These are phyloP conservation scores for Bruguiera sexangula DNA, from an alignment of 345 rosid species.

Conservation along the genomic window DNA sequence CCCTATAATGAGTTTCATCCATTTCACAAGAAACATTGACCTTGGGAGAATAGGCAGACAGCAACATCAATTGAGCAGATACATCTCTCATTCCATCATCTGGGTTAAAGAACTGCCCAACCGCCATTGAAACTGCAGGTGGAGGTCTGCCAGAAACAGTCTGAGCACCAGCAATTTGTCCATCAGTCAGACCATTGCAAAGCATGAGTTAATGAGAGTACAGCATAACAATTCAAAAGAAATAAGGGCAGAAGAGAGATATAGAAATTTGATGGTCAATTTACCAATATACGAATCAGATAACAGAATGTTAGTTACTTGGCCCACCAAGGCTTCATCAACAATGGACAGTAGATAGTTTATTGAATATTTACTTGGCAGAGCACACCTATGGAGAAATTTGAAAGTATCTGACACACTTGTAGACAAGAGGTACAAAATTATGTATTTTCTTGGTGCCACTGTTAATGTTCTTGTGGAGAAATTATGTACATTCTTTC, in stretches of 20 bases:
- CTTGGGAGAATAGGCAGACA: constrained; percentile 66
- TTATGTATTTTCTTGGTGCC: too few species aligned
- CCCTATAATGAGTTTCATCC: constrained; percentile 17
- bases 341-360: background rate
- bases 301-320: background rate
- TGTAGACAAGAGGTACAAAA: background rate
- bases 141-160: constrained; percentile 92
- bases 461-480: too few species aligned
- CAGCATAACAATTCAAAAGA: constrained; percentile 9
- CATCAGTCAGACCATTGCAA: constrained; percentile 20
- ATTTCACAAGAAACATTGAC: constrained; percentile 36
- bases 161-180: constrained; percentile 51
- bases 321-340: background rate
- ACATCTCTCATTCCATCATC: constrained; percentile 62
- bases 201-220: constrained; percentile 8
- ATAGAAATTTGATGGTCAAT: background rate
- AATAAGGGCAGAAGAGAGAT: background rate
- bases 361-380: background rate
- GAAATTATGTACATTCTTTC: too few species aligned
- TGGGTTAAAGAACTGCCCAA: constrained; percentile 95
- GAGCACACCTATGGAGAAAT: background rate
- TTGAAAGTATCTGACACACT: background rate
- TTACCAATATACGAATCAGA: background rate
- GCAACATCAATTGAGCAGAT: constrained; percentile 61
- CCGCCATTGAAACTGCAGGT: constrained; percentile 97